phyloP scores from a whole-genome alignment of 345 rosid genomes.

The Syzygium aromaticum region DNA sequence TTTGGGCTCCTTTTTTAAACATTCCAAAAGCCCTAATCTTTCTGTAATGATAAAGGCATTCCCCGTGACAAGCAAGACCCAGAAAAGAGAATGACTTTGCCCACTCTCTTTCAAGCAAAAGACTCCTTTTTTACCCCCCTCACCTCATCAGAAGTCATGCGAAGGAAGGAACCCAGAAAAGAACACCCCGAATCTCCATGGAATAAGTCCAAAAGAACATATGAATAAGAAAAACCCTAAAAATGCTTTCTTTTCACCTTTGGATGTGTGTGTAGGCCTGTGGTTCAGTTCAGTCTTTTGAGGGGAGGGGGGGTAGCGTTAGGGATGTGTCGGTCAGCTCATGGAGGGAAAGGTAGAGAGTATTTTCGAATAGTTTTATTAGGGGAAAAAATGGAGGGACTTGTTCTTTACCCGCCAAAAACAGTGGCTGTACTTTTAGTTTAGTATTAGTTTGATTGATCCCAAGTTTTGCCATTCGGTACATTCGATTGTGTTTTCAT shows the following conservation, averaged over 20 bases:
- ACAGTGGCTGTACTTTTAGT: neutral
- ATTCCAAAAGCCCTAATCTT: neutral
- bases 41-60: neutral
- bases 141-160: neutral
- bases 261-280: neutral
- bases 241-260: neutral
- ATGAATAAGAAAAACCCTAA: neutral
- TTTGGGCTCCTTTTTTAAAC: neutral
- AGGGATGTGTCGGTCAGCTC: slow-evolving; percentile 8
- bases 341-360: slow-evolving; percentile 27
- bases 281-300: slow-evolving; percentile 18
- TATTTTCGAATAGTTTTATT: neutral
- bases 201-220: neutral
- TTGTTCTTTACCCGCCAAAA: slow-evolving; percentile 48
- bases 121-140: neutral
- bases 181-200: neutral
- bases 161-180: neutral
- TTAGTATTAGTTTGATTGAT: neutral
- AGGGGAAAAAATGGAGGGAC: slow-evolving; percentile 11
- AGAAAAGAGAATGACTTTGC: neutral
- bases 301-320: neutral
- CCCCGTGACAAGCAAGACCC: neutral
- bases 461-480: neutral
- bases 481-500: neutral
- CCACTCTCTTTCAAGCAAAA: neutral